Base-by-base conservation (phyloP, 371 early-diverging fungal genomes). In the Apophysomyces variabilis region DNA sequence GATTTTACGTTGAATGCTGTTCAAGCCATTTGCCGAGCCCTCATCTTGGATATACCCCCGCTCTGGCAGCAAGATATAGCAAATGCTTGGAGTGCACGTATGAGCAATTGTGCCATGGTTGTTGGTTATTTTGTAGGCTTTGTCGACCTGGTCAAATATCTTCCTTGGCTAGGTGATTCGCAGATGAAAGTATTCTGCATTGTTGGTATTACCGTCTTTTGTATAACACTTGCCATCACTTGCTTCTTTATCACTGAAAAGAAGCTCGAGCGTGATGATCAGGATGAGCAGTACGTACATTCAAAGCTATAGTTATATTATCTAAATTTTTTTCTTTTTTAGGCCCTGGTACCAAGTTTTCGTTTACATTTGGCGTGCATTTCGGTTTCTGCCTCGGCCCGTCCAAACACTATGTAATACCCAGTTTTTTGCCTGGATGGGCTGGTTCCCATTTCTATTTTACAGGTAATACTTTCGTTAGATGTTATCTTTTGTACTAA, bases 401-500 rank as follows among this genome's bases (percentile, higher is more conserved):
- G 78, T 93, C 6, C 88, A 89, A 61, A 70, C 79, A 46, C 72
- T 95, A 26, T 93, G 93, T 67, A 87, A 89, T 61, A 87, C 90
- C 0, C 95, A 95, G 61, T 90, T 95, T 71, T 92, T 89, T 76
- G 88, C 89, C 11, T 95, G 94, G 94, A 84, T 93, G 85, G 93
- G 91, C n/a, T 92, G 93, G 91, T 95, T 95, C 67, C 92, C 94
- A 0, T 89, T 86, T 61, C 65, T 89, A 47, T 86, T 89, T 57
- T 89, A 87, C 71, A 83, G 79, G 68, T 77, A 74, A 54, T 38
- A 36, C 13, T 50, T 7, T 50, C 12, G 39, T 12, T 36, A 35
- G 18, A 62, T 13, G 8, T 18, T 56, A 13, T 16, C 32, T 54
- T 62, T 6, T 11, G 7, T n/a, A 16, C 39, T 4, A 3, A 46